Evolutionary conservation across 108 stramenopile species (phyloP).

Genomic region (Cyclotella atomus): DNA sequence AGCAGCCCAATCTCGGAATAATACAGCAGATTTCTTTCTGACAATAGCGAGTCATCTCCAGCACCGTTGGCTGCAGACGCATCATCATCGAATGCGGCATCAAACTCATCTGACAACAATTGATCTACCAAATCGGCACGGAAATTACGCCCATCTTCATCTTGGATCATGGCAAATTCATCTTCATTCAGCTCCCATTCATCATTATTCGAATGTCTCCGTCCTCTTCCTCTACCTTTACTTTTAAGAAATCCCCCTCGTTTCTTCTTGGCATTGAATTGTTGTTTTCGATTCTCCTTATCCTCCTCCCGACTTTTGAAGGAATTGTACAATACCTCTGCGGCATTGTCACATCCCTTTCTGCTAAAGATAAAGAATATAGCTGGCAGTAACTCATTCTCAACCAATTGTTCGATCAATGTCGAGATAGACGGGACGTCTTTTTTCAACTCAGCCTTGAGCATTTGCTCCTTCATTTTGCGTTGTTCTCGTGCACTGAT

Average conservation of each 20-base stretch:
- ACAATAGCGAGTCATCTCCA: constrained; percentile 54
- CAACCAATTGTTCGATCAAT: constrained; percentile 64
- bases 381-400: constrained; percentile 84
- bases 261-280: constrained; percentile 24
- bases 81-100: constrained; percentile 15
- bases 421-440: constrained; percentile 66
- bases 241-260: constrained; percentile 10
- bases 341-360: constrained; percentile 91
- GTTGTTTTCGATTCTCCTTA: constrained; percentile 20
- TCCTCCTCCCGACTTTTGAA: constrained; percentile 49
- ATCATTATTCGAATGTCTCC: constrained; percentile 20
- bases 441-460: constrained; percentile 75
- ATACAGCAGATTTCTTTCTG: constrained; percentile 60
- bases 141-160: constrained; percentile 69
- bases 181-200: constrained; percentile 41
- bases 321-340: constrained; percentile 52
- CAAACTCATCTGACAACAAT: constrained; percentile 48
- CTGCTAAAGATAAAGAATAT: constrained; percentile 95
- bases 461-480: constrained; percentile 65
- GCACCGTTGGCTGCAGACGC: neutral
- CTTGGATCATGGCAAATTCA: constrained; percentile 46
- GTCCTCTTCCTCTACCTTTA: constrained; percentile 43
- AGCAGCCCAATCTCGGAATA: constrained; percentile 78
- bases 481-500: constrained; percentile 62
- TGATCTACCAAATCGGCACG: constrained; percentile 56